A percentile compares a stretch with the other conserved stretches of the same genome.
Conservation (phyloP, 2,329 filamentous ascomycete genomes). For the Bipolaris bicolor region DNA sequence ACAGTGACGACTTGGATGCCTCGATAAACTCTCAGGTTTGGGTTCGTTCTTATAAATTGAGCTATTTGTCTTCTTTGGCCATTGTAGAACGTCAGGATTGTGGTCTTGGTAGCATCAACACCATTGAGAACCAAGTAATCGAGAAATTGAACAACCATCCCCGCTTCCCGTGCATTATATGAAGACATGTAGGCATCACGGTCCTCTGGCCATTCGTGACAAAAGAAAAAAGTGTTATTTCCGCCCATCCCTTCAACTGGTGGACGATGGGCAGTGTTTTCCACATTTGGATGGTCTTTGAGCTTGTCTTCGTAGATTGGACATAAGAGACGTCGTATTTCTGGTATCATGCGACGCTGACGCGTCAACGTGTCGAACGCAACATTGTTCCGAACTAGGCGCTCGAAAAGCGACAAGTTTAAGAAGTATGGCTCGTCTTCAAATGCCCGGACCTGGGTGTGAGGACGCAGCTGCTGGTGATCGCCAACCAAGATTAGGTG, state of each 20-base stretch:
- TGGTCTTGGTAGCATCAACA: slow-evolving; percentile 66
- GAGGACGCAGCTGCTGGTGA: slow-evolving; percentile 77
- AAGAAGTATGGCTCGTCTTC: slow-evolving; percentile 67
- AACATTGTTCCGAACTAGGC: slow-evolving; percentile 70
- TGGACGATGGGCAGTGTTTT: slow-evolving; percentile 52
- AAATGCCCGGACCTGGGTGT: slow-evolving; percentile 67
- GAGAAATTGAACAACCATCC: slow-evolving; percentile 76
- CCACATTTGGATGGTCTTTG: slow-evolving; percentile 65
- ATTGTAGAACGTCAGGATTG: slow-evolving; percentile 85
- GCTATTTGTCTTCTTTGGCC: slow-evolving; percentile 75
- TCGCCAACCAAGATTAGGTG: slow-evolving; percentile 77
- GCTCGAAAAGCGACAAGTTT: slow-evolving; percentile 79
- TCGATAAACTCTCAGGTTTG: slow-evolving; percentile 45
- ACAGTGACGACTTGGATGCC: slow-evolving; percentile 74
- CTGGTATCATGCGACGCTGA: slow-evolving; percentile 76
- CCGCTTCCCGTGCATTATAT: slow-evolving; percentile 73
- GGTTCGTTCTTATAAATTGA: slow-evolving; percentile 53
- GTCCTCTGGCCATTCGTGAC: slow-evolving; percentile 69
- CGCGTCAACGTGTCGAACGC: slow-evolving; percentile 68
- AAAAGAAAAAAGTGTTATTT: slow-evolving; percentile 66
- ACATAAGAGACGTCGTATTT: slow-evolving; percentile 65
- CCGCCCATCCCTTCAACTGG: slow-evolving; percentile 68
- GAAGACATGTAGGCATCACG: slow-evolving; percentile 69
- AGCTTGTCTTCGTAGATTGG: slow-evolving; percentile 66
- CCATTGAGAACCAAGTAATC: slow-evolving; percentile 75